These are phyloP conservation scores for Coemansia sp. DNA, from an alignment of 192 early-diverging fungal species.

Conservation along the genomic window DNA sequence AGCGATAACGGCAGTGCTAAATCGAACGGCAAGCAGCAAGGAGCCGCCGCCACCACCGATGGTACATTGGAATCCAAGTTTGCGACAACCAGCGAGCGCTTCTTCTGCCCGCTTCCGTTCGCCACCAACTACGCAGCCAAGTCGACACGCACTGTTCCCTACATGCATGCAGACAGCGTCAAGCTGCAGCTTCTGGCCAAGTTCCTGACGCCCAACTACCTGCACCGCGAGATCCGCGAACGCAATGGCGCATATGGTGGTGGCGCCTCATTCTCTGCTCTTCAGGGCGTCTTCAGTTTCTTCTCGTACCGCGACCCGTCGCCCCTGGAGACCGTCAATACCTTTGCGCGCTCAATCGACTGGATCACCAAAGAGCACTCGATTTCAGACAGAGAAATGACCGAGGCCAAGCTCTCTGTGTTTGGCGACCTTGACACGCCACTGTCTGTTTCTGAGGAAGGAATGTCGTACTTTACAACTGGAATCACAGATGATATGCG, in stretches of 20 bases:
- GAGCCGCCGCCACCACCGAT: background rate
- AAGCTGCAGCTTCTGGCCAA: constrained; percentile 78
- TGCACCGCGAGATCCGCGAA: constrained; percentile 97
- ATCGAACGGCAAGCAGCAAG: background rate
- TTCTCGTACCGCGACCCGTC: constrained; percentile 93
- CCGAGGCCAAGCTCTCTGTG: constrained; percentile 88
- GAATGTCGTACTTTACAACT: constrained; percentile 73
- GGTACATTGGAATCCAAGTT: constrained; percentile 21
- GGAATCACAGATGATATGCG: constrained; percentile 84
- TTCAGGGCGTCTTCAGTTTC: constrained; percentile 81
- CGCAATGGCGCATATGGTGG: constrained; percentile 97
- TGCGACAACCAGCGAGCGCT: constrained; percentile 55
- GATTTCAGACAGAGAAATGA: constrained; percentile 64
- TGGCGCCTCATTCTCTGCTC: constrained; percentile 71
- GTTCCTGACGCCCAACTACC: constrained; percentile 78
- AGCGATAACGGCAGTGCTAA: background rate
- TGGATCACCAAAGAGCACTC: constrained; percentile 63
- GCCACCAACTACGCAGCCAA: constrained; percentile 82
- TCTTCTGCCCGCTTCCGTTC: constrained; percentile 82
- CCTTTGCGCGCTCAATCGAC: constrained; percentile 62
- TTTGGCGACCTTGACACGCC: constrained; percentile 87
- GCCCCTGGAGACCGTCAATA: constrained; percentile 68
- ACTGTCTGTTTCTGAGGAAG: constrained; percentile 79
- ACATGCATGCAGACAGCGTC: constrained; percentile 77
- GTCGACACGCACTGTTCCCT: constrained; percentile 77